These are phyloP conservation scores for Tylopilus felleus DNA, from an alignment of 768 basidiomycete genomes.

Conservation along the genomic window DNA sequence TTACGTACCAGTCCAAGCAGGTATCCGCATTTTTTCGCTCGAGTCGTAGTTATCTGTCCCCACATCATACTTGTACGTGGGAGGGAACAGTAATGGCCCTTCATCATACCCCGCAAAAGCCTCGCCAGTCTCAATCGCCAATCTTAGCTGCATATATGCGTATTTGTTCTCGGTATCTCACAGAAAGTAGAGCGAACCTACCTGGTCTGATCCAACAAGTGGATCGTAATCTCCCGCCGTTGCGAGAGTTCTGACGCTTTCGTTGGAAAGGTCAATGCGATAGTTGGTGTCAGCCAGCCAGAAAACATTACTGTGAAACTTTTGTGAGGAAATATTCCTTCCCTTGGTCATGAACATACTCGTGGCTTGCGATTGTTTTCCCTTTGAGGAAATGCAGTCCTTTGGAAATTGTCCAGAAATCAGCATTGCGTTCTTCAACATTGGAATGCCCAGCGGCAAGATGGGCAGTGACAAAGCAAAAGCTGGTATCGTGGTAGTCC, in stretches of 20 bases:
- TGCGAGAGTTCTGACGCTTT: slow-evolving; percentile 67
- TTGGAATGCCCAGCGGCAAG: slow-evolving; percentile 94
- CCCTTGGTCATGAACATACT: slow-evolving; percentile 50
- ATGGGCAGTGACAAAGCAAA: slow-evolving; percentile 96
- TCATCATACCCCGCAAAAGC: slow-evolving; percentile 86
- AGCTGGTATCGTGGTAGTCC: slow-evolving; percentile 85
- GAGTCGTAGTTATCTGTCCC: slow-evolving; percentile 88
- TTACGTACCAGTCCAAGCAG: slow-evolving; percentile 89
- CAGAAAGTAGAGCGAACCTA: slow-evolving; percentile 28
- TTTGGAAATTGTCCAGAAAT: slow-evolving; percentile 82
- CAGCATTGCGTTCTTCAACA: slow-evolving; percentile 85
- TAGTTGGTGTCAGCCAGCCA: slow-evolving; percentile 98
- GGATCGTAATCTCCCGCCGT: slow-evolving; percentile 64
- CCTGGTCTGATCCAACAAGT: slow-evolving; percentile 84
- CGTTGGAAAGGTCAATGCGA: slow-evolving; percentile 84
- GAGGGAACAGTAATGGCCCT: slow-evolving; percentile 86
- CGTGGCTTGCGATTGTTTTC: slow-evolving; percentile 83
- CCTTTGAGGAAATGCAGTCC: slow-evolving; percentile 88
- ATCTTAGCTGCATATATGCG: slow-evolving; percentile 52
- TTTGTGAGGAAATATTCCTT: slow-evolving; percentile 6
- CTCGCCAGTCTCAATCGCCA: slow-evolving; percentile 64
- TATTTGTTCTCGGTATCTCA: not conserved
- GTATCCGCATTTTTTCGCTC: slow-evolving; percentile 93
- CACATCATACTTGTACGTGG: slow-evolving; percentile 90
- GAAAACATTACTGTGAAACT: slow-evolving; percentile 71